Base-by-base conservation (phyloP, 441 rosid species). In the Euphorbia celastroides region DNA sequence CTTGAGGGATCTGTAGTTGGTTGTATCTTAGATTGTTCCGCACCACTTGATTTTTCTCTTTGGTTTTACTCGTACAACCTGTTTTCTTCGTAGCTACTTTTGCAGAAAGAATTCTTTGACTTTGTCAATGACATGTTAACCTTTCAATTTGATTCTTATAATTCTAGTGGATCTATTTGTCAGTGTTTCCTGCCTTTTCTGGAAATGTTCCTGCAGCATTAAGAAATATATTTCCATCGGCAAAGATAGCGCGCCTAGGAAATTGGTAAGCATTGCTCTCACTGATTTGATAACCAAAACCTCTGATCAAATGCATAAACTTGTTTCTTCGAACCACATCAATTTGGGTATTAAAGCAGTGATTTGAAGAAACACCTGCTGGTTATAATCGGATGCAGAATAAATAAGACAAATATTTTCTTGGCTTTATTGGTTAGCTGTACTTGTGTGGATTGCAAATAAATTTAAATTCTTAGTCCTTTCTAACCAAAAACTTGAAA, bases 121-220 rank as follows among this genome's bases (percentile, higher is more conserved):
- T 28, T 57, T 27, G 19, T 57, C 36, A 6, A 14, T 57, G 34
- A 27, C 31, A 27, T 31, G 34, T 57, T 36, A 28, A 57, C 30
- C 13, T 46, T 10, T 63, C 4, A 20, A 56, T 13, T 14, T 63
- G 36, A 14, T 63, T 7, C 38, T 32, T 44, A 51, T 41, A 51
- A 70, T 66, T 26, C 46, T 78, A 68, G 54, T 57, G 61, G 50
- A 72, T 64, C 64, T 69, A 66, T 41, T 72, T 70, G 75, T 66
- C 81, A 88, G 94, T 88, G 69, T 84, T 86, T 68, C 94, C 94
- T 46, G 91, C 88, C 25, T 88, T 88, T 70, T 86, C 94, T 52
- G 94, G 94, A 69, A 86, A 81, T 69, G 77, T 86, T 72, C 94
- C 94, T 32, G 84, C 89, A 17, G 86, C 80, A 66, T 67, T 86